Evolutionary conservation across 768 basidiomycete genomes (phyloP).

Genomic region (Amanita jacksonii): DNA sequence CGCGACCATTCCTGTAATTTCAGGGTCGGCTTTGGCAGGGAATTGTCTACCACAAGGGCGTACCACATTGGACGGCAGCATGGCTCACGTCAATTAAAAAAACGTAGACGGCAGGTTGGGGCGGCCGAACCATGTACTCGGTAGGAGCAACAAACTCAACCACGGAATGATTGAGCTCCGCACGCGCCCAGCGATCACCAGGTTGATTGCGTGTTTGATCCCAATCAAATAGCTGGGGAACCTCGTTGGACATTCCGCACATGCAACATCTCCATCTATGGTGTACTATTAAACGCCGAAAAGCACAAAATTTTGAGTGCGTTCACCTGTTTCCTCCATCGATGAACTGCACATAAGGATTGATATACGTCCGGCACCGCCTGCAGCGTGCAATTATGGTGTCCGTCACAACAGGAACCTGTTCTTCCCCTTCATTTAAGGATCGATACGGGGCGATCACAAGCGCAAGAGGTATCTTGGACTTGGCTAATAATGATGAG

Average conservation of each 20-base stretch:
- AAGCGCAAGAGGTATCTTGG: conserved; percentile 83
- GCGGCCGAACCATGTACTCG: conserved; percentile 98
- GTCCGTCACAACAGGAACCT: conserved; percentile 86
- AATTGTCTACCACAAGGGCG: conserved; percentile 13
- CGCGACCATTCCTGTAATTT: conserved; percentile 81
- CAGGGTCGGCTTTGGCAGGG: background rate
- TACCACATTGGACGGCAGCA: conserved; percentile 81
- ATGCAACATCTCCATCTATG: conserved; percentile 95
- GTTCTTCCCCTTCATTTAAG: conserved; percentile 71
- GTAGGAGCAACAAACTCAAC: conserved; percentile 97
- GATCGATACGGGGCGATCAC: conserved; percentile 88
- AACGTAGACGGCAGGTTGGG: conserved; percentile 93
- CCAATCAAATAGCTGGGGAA: conserved; percentile 98
- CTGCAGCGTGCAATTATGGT: conserved; percentile 94
- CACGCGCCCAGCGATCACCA: conserved; percentile 89
- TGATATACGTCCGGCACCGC: conserved; percentile 94
- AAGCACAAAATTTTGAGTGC: conserved; percentile 18
- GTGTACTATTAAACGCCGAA: background rate
- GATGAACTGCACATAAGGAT: conserved; percentile 95
- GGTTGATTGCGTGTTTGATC: conserved; percentile 89
- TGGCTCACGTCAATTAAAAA: conserved; percentile 98
- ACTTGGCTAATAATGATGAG: conserved; percentile 77
- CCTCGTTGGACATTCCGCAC: conserved; percentile 98
- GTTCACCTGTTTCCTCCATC: conserved; percentile 81
- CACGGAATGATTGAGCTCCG: conserved; percentile 88